phyloP scores from a whole-genome alignment of 805 yeast species.

The Saccharomycopsis malanga region DNA sequence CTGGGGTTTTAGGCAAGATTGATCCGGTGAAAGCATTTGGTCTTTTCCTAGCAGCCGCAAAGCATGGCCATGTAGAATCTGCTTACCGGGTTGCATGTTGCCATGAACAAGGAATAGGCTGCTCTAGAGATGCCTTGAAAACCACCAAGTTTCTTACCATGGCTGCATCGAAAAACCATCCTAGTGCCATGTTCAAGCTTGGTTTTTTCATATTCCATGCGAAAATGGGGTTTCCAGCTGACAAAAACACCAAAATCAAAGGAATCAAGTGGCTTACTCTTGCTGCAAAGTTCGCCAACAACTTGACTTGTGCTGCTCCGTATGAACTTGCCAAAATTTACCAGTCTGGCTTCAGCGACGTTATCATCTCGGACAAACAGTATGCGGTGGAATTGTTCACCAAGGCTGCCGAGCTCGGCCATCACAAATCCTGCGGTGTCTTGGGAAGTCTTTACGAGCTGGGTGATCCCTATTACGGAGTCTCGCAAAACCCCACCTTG shows the following conservation, averaged over 20 bases:
- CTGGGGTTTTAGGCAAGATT: conserved; percentile 75
- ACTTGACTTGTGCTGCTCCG: conserved; percentile 82
- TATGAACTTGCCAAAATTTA: conserved; percentile 83
- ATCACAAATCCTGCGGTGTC: conserved; percentile 66
- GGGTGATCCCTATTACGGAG: conserved; percentile 5
- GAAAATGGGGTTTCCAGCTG: conserved; percentile 67
- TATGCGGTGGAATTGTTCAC: conserved; percentile 82
- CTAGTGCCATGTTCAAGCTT: conserved; percentile 92
- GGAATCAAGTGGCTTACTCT: conserved; percentile 91
- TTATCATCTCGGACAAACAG: conserved; percentile 71
- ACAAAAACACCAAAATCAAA: conserved; percentile 60
- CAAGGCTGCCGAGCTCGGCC: conserved; percentile 84
- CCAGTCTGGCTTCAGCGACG: conserved; percentile 76
- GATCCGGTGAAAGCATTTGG: conserved; percentile 69
- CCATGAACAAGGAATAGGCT: conserved; percentile 90
- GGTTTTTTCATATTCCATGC: conserved; percentile 82
- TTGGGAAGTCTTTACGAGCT: conserved; percentile 80
- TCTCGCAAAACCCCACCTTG: conserved; percentile 27
- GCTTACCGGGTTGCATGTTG: conserved; percentile 89
- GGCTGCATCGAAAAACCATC: conserved; percentile 87
- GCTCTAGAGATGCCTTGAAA: conserved; percentile 77
- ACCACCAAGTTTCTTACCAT: conserved; percentile 74
- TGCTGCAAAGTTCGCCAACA: conserved; percentile 77
- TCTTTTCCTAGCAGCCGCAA: conserved; percentile 83
- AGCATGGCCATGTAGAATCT: conserved; percentile 84